These are phyloP conservation scores for Eragrostis nindensis DNA, from an alignment of 176 grass and related monocot species.

Conservation along the genomic window DNA sequence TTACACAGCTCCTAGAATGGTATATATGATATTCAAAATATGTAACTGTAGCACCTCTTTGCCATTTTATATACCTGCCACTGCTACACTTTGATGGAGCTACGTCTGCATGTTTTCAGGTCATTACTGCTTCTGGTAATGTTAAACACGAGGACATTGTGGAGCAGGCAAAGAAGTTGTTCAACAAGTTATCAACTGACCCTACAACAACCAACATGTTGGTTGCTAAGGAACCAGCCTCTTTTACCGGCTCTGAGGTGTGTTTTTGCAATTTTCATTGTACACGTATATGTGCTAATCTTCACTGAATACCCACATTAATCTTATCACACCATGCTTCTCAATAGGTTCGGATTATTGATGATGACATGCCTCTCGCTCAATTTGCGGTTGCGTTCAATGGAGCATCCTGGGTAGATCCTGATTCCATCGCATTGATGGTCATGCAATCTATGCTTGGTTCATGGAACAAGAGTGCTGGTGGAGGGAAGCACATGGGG, in stretches of 20 bases:
- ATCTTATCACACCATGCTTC: conserved; percentile 25
- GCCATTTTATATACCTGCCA: neutral
- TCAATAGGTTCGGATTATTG: conserved; percentile 81
- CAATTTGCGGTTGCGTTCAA: conserved; percentile 96
- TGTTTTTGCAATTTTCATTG: conserved; percentile 1
- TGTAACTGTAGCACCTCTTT: neutral
- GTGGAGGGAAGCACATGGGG: conserved; percentile 95
- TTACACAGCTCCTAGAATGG: conserved; percentile 97
- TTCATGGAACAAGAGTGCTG: conserved; percentile 84
- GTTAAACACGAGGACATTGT: conserved; percentile 96
- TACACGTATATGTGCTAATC: neutral
- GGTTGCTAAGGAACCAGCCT: conserved; percentile 72
- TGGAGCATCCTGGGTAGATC: conserved; percentile 85
- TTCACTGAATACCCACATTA: neutral
- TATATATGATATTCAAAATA: conserved; percentile 39
- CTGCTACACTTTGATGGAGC: conserved; percentile 1
- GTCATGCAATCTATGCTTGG: conserved; percentile 98
- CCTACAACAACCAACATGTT: conserved; percentile 78
- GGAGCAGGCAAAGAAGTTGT: conserved; percentile 73
- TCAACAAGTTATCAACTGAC: conserved; percentile 70
- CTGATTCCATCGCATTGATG: conserved; percentile 97
- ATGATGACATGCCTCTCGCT: conserved; percentile 94
- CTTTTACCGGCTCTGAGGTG: conserved; percentile 96
- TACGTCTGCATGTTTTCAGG: conserved; percentile 51
- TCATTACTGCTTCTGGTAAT: conserved; percentile 86